Evolutionary conservation across 2,329 filamentous ascomycete genomes (phyloP).

Genomic region (Colletotrichum tofieldiae): DNA sequence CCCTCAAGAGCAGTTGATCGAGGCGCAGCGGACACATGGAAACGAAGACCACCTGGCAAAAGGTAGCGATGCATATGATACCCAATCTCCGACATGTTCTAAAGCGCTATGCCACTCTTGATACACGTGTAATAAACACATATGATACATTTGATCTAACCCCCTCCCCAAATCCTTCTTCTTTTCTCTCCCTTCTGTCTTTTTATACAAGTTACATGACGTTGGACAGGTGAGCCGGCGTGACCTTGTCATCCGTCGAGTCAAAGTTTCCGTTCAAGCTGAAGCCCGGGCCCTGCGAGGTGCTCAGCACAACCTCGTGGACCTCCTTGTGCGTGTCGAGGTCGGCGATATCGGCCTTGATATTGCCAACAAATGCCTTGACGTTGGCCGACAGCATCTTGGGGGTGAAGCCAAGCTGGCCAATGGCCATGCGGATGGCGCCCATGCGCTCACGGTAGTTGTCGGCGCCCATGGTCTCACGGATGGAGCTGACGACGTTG

Average conservation of each 20-base stretch:
- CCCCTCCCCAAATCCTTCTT: neutral
- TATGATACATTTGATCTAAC: slow-evolving; percentile 55
- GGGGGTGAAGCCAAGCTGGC: slow-evolving; percentile 90
- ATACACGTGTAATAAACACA: slow-evolving; percentile 49
- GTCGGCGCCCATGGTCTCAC: slow-evolving; percentile 85
- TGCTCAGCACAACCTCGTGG: slow-evolving; percentile 83
- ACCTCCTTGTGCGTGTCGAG: slow-evolving; percentile 58
- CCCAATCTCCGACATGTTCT: slow-evolving; percentile 45
- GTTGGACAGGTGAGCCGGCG: slow-evolving; percentile 66
- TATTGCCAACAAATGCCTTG: slow-evolving; percentile 79
- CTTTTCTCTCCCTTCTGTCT: slow-evolving; percentile 21
- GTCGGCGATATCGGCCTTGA: slow-evolving; percentile 81
- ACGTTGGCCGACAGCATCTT: slow-evolving; percentile 90
- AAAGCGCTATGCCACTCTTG: slow-evolving; percentile 38
- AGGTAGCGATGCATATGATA: slow-evolving; percentile 50
- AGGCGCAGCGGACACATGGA: neutral
- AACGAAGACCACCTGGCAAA: neutral
- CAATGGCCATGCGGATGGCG: slow-evolving; percentile 90
- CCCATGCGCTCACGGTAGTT: slow-evolving; percentile 90
- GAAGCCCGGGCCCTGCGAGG: slow-evolving; percentile 89
- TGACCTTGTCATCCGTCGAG: slow-evolving; percentile 71
- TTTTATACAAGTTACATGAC: slow-evolving; percentile 62
- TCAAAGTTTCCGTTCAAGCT: slow-evolving; percentile 86
- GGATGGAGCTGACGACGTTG: slow-evolving; percentile 82
- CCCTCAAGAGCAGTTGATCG: slow-evolving; percentile 57